These are phyloP conservation scores for Astragalus membranaceus DNA, from an alignment of 306 rosid species.

Conservation along the genomic window DNA sequence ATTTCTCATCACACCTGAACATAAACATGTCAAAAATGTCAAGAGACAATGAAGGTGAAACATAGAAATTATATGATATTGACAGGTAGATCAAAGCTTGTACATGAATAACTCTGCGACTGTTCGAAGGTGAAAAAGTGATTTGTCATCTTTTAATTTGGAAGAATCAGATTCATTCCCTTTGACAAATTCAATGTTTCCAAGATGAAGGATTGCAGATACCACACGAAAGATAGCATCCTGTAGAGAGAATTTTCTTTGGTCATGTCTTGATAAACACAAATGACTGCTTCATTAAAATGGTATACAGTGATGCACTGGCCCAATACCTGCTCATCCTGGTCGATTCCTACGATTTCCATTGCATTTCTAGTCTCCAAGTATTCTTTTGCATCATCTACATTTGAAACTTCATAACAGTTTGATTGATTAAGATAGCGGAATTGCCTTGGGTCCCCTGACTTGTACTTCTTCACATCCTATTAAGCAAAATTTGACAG, in stretches of 20 bases:
- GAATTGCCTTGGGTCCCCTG: constrained; percentile 66
- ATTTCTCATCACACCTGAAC: constrained; percentile 61
- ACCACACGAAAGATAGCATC: constrained; percentile 85
- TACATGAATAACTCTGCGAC: constrained; percentile 75
- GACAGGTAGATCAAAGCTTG: constrained; percentile 19
- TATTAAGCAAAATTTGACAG: constrained; percentile 26
- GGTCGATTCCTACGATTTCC: constrained; percentile 86
- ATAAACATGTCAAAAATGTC: constrained; percentile 24
- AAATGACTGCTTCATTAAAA: not conserved
- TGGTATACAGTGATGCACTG: constrained; percentile 10
- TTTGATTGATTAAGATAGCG: constrained; percentile 77
- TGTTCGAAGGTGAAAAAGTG: constrained; percentile 58
- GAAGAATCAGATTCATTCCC: constrained; percentile 79
- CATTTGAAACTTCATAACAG: constrained; percentile 71
- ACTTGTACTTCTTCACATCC: constrained; percentile 65
- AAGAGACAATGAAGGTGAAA: not conserved
- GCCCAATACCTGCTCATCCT: constrained; percentile 66
- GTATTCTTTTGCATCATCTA: constrained; percentile 83
- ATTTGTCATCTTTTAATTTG: constrained; percentile 68
- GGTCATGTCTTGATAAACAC: constrained; percentile 8
- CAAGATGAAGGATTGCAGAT: constrained; percentile 82
- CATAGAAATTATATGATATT: not conserved
- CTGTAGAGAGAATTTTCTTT: constrained; percentile 29
- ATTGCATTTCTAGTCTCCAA: constrained; percentile 82
- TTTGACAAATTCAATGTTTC: constrained; percentile 65